Evolutionary conservation across 768 basidiomycete species (phyloP), one percentile per base, ranked within the genome.

Genomic region (Cubamyces lactineus): DNA sequence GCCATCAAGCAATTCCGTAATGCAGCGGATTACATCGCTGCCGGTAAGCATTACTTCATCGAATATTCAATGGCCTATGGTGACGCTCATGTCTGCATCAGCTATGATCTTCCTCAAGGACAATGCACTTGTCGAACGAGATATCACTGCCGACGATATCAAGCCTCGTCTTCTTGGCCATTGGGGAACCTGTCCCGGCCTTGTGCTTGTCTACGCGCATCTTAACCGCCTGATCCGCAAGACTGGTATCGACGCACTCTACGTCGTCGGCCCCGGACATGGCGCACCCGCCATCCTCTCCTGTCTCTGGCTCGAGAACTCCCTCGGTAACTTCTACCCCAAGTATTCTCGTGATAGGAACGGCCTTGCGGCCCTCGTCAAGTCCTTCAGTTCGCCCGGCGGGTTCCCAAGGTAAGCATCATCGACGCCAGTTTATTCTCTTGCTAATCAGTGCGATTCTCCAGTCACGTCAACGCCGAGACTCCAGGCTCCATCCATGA

Each of bases 401-500:
- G 93, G 94, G 23, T 91, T 91, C 72, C 92, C 94, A 6, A 90
- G 87, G 80, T 84, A 77, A 63, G 80, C 73, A 45, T 19, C 17
- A 15, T 16, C 40, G 2, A 38, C 71, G 17, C 38, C 21, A 19
- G 23, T 13, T 19, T 6, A 42, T n/a, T 41, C n/a, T 16, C 7
- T 24, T 9, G 26, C 41, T 43, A 49, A n/a, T 53, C n/a, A n/a
- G 53, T 47, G 47, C 24, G 59, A n/a, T 26, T 38, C 15, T 59
- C 50, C 39, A 87, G 86, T 67, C 86, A 88, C 60, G 84, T 89
- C 66, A 91, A 93, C 61, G 89, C 93, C 0, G 85, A 92, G 73
- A 94, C 92, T 0, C 94, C 94, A 19, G 94, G 94, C 5, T 81
- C 85, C 3, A 96, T 97, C 64, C 94, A 97, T 67, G 94, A 97